Conservation (phyloP, 257 asterid genomes). For the Penstemon barbatus region DNA sequence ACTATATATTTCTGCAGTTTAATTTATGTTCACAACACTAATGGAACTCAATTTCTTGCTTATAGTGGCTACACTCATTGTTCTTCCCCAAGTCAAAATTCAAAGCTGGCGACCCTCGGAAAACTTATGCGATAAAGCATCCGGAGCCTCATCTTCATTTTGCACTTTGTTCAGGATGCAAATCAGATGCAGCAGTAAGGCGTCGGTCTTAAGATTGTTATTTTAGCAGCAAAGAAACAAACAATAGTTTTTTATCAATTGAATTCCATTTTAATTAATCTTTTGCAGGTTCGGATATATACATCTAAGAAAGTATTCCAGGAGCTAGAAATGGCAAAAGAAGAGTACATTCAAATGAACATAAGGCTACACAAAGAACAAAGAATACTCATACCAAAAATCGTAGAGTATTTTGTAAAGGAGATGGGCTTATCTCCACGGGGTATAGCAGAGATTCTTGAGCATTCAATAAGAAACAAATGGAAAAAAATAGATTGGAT, state of each 20-base stretch:
- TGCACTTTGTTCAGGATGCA: conserved; percentile 80
- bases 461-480: conserved; percentile 39
- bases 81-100: conserved; percentile 66
- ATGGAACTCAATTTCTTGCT: conserved; percentile 23
- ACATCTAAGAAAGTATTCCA: conserved; percentile 66
- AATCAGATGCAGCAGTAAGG: conserved; percentile 68
- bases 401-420: conserved; percentile 62
- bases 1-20: background rate
- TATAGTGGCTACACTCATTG: conserved; percentile 81
- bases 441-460: conserved; percentile 52
- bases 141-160: conserved; percentile 81
- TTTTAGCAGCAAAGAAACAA: too few relatives aligned
- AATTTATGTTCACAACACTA: background rate
- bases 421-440: conserved; percentile 54
- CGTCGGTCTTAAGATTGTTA: too few relatives aligned
- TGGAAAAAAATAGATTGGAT: conserved; percentile 67
- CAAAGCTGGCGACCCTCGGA: conserved; percentile 52
- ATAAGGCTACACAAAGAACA: conserved; percentile 59
- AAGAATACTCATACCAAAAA: conserved; percentile 67
- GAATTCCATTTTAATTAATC: too few relatives aligned
- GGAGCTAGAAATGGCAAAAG: conserved; percentile 90
- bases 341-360: conserved; percentile 75
- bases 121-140: conserved; percentile 46
- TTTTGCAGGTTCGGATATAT: conserved; percentile 47
- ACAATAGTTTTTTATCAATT: too few relatives aligned